Base-by-base conservation (phyloP, 129 eudicot species). In the Helianthus tuberosus region DNA sequence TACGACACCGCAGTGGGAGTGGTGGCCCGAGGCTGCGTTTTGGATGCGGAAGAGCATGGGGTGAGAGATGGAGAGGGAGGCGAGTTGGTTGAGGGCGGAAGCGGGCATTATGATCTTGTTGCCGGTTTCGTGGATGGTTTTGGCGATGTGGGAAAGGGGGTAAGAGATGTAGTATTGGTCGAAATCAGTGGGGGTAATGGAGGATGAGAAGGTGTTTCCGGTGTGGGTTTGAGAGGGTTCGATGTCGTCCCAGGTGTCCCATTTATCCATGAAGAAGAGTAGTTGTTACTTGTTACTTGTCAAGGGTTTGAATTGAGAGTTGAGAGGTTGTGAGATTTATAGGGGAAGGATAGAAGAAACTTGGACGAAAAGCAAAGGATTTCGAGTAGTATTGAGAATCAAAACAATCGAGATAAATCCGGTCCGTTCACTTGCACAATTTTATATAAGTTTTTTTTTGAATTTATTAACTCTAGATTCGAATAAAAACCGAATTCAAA, bases 101-200 rank as follows among this genome's bases (percentile, higher is more conserved):
- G 15, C 10, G 41, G 65, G 65, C 65, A 59, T 27, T 12, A 59
- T 59, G 65, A 59, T 59, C 65, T 27, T 59, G 65, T 59, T 59
- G n/a, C 65, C 41, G 39, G 65, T 5, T 11, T 59, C 65, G 39
- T 59, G 16, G 65, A 3, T 25, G 65, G 65, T 25, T 59, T 59
- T 11, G 41, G 65, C 11, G 43, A 59, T 29, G 65, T 27, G 65
- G 65, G 65, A 59, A 11, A 59, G 65, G 0, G 65, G 65, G 65
- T 59, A 59, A 7, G 38, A 59, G 41, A 27, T n/a, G 16, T 59
- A 59, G 9, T 3, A 27, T 29, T 59, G 41, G 16, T 59, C 16
- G 65, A 59, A 59, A 59, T 11, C 64, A 1, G 39, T 6, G 61
- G 58, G 5, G 17, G 20, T 6, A 10, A 9, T 52, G 58, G 27